phyloP scores from a whole-genome alignment of 2,329 filamentous ascomycete species.

The Coniochaeta ligniaria region DNA sequence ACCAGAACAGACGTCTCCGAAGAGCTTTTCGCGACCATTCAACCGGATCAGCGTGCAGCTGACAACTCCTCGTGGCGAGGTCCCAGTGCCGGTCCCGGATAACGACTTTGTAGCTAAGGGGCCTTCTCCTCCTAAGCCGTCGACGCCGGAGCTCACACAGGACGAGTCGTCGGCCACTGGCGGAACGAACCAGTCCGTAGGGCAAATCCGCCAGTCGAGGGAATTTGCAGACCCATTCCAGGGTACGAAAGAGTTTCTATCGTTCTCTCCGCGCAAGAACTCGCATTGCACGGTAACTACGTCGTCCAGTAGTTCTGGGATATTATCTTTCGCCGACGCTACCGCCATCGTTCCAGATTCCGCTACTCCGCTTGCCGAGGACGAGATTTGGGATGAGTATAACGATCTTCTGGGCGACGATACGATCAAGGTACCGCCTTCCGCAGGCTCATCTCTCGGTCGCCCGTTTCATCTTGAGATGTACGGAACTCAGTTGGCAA shows the following conservation, averaged over 20 bases:
- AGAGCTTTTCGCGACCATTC: conserved; percentile 84
- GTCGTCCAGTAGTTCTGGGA: conserved; percentile 62
- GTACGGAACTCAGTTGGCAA: conserved; percentile 26
- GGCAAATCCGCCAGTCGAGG: conserved; percentile 20
- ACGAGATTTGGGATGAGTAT: conserved; percentile 93
- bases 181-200: conserved; percentile 21
- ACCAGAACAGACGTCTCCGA: conserved; percentile 59
- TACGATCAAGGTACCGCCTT: conserved; percentile 34
- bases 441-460: conserved; percentile 49
- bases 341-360: conserved; percentile 60
- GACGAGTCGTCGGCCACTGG: conserved; percentile 27
- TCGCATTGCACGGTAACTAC: conserved; percentile 53
- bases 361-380: conserved; percentile 60
- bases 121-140: conserved; percentile 33
- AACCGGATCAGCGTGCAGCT: conserved; percentile 43
- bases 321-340: conserved; percentile 51
- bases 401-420: conserved; percentile 76
- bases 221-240: conserved; percentile 20
- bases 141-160: conserved; percentile 29
- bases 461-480: conserved; percentile 49
- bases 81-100: conserved; percentile 20
- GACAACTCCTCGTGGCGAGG: conserved; percentile 17
- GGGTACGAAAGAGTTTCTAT: conserved; percentile 57
- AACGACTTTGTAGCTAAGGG: conserved; percentile 40
- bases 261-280: conserved; percentile 65